These are phyloP conservation scores for Aspergillus pseudotamarii DNA, from an alignment of 2,329 filamentous ascomycete species.

Conservation along the genomic window DNA sequence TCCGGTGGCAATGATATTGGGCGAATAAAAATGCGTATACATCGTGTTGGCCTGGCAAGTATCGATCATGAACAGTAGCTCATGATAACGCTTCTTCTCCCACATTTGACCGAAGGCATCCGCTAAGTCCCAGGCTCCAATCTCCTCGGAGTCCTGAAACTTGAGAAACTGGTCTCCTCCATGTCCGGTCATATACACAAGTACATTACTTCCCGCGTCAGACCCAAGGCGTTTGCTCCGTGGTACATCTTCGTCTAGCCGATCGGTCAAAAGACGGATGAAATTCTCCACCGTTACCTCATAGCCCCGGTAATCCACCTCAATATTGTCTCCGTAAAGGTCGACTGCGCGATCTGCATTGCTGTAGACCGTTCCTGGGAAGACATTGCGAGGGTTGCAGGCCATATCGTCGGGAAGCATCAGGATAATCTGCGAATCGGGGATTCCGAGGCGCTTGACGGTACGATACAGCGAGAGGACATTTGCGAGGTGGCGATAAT, in stretches of 20 bases:
- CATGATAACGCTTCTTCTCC: slow-evolving; percentile 99
- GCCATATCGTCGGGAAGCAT: slow-evolving; percentile 99
- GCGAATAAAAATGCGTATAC: slow-evolving; percentile 97
- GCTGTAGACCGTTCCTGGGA: slow-evolving; percentile 97
- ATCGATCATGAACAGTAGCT: slow-evolving; percentile 99
- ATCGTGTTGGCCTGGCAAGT: slow-evolving; percentile 99
- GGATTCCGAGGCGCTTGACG: slow-evolving; percentile 95
- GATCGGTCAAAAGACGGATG: slow-evolving; percentile 90
- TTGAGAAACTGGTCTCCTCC: slow-evolving; percentile 98
- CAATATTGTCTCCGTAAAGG: slow-evolving; percentile 97
- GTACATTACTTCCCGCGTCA: slow-evolving; percentile 92
- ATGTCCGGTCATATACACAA: slow-evolving; percentile 99
- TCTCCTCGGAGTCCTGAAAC: slow-evolving; percentile 97
- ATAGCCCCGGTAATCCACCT: slow-evolving; percentile 97
- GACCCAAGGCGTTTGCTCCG: slow-evolving; percentile 91
- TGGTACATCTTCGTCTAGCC: slow-evolving; percentile 91
- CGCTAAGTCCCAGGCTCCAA: slow-evolving; percentile 91
- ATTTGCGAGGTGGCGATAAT: slow-evolving; percentile 97
- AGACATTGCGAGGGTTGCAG: slow-evolving; percentile 97
- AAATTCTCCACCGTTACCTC: slow-evolving; percentile 99
- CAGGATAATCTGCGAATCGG: slow-evolving; percentile 97
- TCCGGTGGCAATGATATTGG: slow-evolving; percentile 97
- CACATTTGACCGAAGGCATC: slow-evolving; percentile 99
- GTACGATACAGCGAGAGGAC: slow-evolving; percentile 96
- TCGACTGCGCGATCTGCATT: slow-evolving; percentile 95